Evolutionary conservation across 1,139 yeast species (phyloP), one percentile per base, ranked within the genome.

Genomic region (Candida frijolesensis): DNA sequence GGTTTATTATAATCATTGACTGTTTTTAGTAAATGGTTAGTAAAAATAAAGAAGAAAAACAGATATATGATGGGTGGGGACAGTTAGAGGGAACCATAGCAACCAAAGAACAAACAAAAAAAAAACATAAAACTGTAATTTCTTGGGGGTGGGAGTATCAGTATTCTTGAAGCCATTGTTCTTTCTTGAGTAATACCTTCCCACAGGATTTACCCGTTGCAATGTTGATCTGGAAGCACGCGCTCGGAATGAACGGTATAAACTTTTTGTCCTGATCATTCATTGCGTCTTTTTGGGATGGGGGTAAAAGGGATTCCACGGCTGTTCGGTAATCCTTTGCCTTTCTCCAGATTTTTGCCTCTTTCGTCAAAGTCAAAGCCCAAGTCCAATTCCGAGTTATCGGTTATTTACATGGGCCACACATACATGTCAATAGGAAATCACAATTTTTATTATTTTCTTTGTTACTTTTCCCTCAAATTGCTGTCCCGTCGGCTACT

Each of bases 1-100:
- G 68, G 70, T 45, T 65, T 68, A 47, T 69, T 68, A 47, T 62
- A 64, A 42, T 68, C 73, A 51, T 64, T 66, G 55, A 67, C 71
- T 66, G 51, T 14, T 38, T 38, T 37, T 35, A 40, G 41, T 46
- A 46, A 39, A 25, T 18, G 11, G 49, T 47, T 42, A 41, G 44
- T 45, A 39, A 35, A 32, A 19, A 19, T 3, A 3, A 19, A 12
- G 19, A 25, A 15, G 22, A 22, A 12, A 12, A 12, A 38, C 15
- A n/a, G 5, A 5, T 34, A 15, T 34, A 11, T n/a, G 8, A 16
- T 34, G 9, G 38, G 8, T 34, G 9, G 38, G 8, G 29, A 25
- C 29, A 25, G 29, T 2, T 2, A 25, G 29, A 25, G 10, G 29
- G 29, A n/a, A 14, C 18, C 16, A 4, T 6, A 34, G 11, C 10